Evolutionary conservation across 768 basidiomycete genomes (phyloP), one percentile per base, ranked within the genome.

Genomic region (Clavulina sp.): DNA sequence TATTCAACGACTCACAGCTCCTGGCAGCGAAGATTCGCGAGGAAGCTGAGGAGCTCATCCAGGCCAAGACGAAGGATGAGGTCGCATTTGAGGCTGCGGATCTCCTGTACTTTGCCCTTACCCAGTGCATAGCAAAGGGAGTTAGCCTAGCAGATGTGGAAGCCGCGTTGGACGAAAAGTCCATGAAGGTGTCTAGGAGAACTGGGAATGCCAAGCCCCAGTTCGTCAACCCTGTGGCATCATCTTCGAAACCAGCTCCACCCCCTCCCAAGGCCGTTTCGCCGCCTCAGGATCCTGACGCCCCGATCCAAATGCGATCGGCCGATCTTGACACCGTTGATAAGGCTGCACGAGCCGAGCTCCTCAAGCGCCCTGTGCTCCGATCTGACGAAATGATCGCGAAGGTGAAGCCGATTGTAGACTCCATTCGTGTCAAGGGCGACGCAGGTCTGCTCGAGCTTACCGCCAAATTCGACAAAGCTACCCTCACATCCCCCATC

Each of bases 11-110:
- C 62, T 68, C 80, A 3, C 74, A 72, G 43, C 72, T 99, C n/a
- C 69, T 97, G 41, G 75, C 72, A 43, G 81, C 89, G 49, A 99
- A 99, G 71, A 89, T 99, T 57, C 87, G 84, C 80, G 95, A 99
- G 65, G 95, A 99, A 64, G 95, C 95, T 0, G 86, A 93, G 59
- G 95, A 99, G 64, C 74, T 99, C n/a, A 93, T 89, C 62, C 72
- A 72, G 18, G 87, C 87, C 23, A 69, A 77, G 58, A 76, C 77
- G 1, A 76, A 75, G 60, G 78, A 84, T 46, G 86, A 96, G 29
- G 69, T 95, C 16, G 84, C 91, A 1, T 93, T 92, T 55, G 95
- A 99, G 65, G 86, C 91, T 4, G 93, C 92, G 1, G 95, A 99
- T 66, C 70, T 99, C 23, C 60, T 93, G 38, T 99, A 97, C 69